Conservation (phyloP, 192 early-diverging fungal genomes). For the Coemansia sp. region DNA sequence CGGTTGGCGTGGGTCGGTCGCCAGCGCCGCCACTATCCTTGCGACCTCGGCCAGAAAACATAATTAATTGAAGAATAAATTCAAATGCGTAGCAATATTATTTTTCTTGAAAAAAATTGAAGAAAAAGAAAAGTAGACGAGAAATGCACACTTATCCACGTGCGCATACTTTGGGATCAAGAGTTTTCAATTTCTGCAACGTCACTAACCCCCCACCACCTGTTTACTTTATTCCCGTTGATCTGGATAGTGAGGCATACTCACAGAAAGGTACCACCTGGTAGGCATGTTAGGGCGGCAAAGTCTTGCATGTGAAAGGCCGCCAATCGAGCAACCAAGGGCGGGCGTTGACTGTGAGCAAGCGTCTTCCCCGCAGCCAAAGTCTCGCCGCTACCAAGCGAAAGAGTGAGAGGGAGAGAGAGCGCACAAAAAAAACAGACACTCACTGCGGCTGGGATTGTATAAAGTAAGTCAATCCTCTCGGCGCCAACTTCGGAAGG, state of each 20-base stretch:
- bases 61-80: neutral
- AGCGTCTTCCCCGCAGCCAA: neutral
- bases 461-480: neutral
- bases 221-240: neutral
- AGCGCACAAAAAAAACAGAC: neutral
- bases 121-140: neutral
- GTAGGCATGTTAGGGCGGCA: neutral
- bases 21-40: slow-evolving; percentile 6
- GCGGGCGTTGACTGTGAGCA: slow-evolving; percentile 3
- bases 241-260: neutral
- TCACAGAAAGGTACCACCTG: neutral
- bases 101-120: neutral
- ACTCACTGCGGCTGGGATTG: neutral
- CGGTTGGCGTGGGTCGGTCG: slow-evolving; percentile 24
- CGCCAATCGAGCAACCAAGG: neutral
- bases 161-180: neutral
- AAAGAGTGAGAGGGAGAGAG: neutral
- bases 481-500: neutral
- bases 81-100: neutral
- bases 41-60: slow-evolving; percentile 17
- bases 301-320: slow-evolving; percentile 8
- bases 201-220: neutral
- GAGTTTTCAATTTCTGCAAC: neutral
- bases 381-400: neutral
- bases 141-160: neutral